Conservation (phyloP, 768 basidiomycete species). For the Xerocomus potaroensis region DNA sequence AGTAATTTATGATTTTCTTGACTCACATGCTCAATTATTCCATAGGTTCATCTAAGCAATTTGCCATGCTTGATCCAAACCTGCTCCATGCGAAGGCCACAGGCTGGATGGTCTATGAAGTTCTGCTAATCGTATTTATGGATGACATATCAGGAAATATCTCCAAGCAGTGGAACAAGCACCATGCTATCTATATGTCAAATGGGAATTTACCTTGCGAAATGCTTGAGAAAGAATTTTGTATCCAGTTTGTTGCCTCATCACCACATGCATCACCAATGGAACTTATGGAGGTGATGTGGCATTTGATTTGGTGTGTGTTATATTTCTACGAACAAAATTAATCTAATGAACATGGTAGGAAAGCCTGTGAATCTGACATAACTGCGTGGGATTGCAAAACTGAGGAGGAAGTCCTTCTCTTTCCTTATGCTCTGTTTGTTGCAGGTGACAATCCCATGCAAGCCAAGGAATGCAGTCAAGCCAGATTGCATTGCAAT, state of each 20-base stretch:
- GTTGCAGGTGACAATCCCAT: slow-evolving; percentile 33
- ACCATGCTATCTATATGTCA: slow-evolving; percentile 31
- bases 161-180: slow-evolving; percentile 38
- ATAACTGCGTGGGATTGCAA: too few relatives aligned
- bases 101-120: slow-evolving; percentile 18
- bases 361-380: slow-evolving; percentile 26
- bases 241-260: slow-evolving; percentile 25
- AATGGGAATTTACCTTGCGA: slow-evolving; percentile 28
- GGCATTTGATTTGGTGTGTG: slow-evolving; percentile 25
- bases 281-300: slow-evolving; percentile 32
- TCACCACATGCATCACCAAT: slow-evolving; percentile 34
- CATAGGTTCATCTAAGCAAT: too few relatives aligned
- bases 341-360: too few relatives aligned
- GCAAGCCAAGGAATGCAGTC: slow-evolving; percentile 35
- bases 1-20: not conserved
- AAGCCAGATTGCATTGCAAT: slow-evolving; percentile 31
- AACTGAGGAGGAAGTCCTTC: slow-evolving; percentile 16
- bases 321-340: too few relatives aligned
- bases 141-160: slow-evolving; percentile 35
- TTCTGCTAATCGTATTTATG: slow-evolving; percentile 30
- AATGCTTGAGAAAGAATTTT: slow-evolving; percentile 31
- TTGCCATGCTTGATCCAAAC: slow-evolving; percentile 20
- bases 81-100: slow-evolving; percentile 10
- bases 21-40: too few relatives aligned
- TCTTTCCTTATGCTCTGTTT: slow-evolving; percentile 22